Evolutionary conservation across 441 rosid species (phyloP).

Genomic region (Eutrema salsugineum): DNA sequence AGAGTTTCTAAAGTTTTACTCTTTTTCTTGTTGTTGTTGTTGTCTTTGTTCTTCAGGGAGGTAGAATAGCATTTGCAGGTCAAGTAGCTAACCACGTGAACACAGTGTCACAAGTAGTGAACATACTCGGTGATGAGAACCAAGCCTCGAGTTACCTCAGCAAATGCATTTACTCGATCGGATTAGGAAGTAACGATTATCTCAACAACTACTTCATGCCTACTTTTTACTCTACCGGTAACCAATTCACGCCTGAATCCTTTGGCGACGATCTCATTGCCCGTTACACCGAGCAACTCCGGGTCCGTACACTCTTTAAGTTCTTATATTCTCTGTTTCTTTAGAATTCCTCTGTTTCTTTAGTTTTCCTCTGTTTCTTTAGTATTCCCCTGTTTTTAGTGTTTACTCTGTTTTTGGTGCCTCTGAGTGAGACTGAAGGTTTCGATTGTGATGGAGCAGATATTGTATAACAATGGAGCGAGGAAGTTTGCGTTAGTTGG

Average conservation of each 20-base stretch:
- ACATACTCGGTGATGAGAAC: constrained; percentile 51
- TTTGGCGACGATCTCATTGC: constrained; percentile 52
- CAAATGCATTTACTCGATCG: constrained; percentile 68
- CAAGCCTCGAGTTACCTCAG: constrained; percentile 54
- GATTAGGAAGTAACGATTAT: constrained; percentile 87
- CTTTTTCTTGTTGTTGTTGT: background rate
- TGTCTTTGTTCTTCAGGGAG: constrained; percentile 43
- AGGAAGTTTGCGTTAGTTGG: constrained; percentile 70
- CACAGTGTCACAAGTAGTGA: constrained; percentile 56
- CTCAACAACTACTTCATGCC: constrained; percentile 95
- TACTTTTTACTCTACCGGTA: constrained; percentile 45
- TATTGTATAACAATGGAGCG: constrained; percentile 60
- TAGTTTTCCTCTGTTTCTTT: background rate
- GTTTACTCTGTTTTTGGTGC: background rate
- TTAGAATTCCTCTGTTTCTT: background rate
- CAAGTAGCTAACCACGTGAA: constrained; percentile 66
- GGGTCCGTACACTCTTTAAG: constrained; percentile 31
- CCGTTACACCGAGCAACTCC: constrained; percentile 55
- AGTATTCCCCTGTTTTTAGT: background rate
- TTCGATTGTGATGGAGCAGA: constrained; percentile 27
- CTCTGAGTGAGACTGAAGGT: background rate
- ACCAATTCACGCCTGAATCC: constrained; percentile 51
- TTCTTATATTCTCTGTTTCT: background rate
- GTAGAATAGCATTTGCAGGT: constrained; percentile 59
- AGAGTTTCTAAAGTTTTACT: background rate